phyloP scores from a whole-genome alignment of 192 early-diverging fungal genomes.

The Backusella westeae region DNA sequence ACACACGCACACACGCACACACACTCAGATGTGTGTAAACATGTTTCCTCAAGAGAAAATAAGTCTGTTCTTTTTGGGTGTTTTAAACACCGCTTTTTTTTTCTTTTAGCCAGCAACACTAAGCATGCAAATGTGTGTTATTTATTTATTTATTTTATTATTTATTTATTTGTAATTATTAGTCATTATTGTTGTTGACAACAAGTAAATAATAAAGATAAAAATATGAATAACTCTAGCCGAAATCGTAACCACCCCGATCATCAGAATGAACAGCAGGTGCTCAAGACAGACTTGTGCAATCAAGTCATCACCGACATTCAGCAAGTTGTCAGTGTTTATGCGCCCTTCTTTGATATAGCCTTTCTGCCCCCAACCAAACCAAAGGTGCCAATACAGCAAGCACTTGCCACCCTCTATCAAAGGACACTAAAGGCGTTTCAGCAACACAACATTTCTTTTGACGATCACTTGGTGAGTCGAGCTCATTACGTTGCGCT shows the following conservation, averaged over 20 bases:
- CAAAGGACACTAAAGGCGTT: slow-evolving; percentile 17
- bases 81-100: no score
- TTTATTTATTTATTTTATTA: no score
- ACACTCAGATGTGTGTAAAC: no score
- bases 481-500: no score
- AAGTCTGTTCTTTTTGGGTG: no score
- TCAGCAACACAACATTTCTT: slow-evolving; percentile 9
- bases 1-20: background rate
- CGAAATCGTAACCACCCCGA: slow-evolving; percentile 12
- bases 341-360: slow-evolving; percentile 21
- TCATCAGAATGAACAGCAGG: slow-evolving; percentile 19
- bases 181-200: background rate
- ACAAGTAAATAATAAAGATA: background rate
- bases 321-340: slow-evolving; percentile 11
- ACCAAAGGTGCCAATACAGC: background rate
- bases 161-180: background rate
- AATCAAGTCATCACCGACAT: slow-evolving; percentile 21
- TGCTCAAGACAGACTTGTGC: slow-evolving; percentile 26
- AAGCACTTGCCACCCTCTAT: slow-evolving; percentile 15
- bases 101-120: no score
- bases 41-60: no score
- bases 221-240: background rate
- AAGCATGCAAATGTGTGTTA: no score
- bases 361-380: background rate
- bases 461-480: slow-evolving; percentile 34